Percentiles rank a stretch among this genome's conserved stretches.
Evolutionary conservation across 2,329 filamentous ascomycete genomes (phyloP).

Genomic region (Parascedosporium putredinis): DNA sequence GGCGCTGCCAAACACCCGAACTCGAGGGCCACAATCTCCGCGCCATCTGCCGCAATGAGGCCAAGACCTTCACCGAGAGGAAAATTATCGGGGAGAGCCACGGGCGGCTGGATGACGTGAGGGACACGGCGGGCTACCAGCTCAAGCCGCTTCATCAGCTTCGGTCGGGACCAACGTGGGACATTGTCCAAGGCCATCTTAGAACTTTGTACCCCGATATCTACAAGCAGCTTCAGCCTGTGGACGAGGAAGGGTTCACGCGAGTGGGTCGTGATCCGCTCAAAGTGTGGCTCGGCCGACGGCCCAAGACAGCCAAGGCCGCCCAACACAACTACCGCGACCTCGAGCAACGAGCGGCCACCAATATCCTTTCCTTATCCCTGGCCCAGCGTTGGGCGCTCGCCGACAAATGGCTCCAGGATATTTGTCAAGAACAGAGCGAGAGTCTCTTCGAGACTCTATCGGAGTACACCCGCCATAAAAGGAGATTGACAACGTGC

Average conservation of each 20-base stretch:
- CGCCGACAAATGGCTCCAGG: not conserved
- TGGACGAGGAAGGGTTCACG: not conserved
- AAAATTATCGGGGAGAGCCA: not conserved
- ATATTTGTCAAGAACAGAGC: constrained; percentile 40
- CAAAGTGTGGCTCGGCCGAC: not conserved
- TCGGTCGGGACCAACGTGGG: constrained; percentile 27
- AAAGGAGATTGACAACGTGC: constrained; percentile 30
- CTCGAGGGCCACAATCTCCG: constrained; percentile 2
- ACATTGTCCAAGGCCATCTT: not conserved
- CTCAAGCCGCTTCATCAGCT: not conserved
- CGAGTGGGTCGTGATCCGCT: not conserved
- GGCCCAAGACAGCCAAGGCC: not conserved
- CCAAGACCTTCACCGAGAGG: not conserved
- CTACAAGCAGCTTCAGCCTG: not conserved
- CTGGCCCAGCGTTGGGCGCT: not conserved
- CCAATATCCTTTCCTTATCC: not conserved
- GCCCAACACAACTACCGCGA: not conserved
- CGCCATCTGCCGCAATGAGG: constrained; percentile 32
- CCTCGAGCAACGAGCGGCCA: not conserved
- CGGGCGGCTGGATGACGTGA: not conserved
- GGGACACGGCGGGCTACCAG: not conserved
- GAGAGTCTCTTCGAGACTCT: constrained; percentile 26
- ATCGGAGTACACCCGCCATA: constrained; percentile 31
- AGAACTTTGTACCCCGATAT: not conserved
- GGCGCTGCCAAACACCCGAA: constrained; percentile 30